Evolutionary conservation across 768 basidiomycete genomes (phyloP), one percentile per base, ranked within the genome.

Genomic region (Lactarius hengduanensis): DNA sequence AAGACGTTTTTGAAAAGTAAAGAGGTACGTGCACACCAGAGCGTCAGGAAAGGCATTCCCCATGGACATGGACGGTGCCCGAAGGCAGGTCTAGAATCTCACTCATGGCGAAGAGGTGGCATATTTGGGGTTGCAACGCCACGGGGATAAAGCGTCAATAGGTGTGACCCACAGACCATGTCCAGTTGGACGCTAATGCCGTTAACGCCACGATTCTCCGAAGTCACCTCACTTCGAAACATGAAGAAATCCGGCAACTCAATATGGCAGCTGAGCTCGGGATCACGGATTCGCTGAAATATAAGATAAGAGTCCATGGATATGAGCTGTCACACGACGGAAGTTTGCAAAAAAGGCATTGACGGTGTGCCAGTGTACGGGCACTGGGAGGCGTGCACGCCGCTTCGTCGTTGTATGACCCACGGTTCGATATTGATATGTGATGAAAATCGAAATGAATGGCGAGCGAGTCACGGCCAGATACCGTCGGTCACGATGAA

Each of bases 111-210:
- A 59, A 54, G 41, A 43, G 30, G 34, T 40, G 61, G 61, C 57
- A 56, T 57, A 47, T 63, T 63, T 63, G 62, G 62, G 66, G 66
- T 67, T 36, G 16, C 47, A 4, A 62, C 28, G 28, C 26, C 61
- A 54, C 32, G 61, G 66, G 56, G 38, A 47, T 53, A 50, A 50
- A 13, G 53, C 8, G 40, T n/a, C 30, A 34, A 65, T n/a, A 15
- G 60, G 15, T 13, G 36, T 32, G 61, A 43, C 47, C 36, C 30
- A 41, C 50, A 20, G 30, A 54, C 61, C 6, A 59, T 8, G 58
- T 45, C 59, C 34, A 53, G 30, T 38, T 6, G 41, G 45, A 40
- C 47, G 22, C 47, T 47, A 58, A 62, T 58, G 56, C 43, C 36
- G 61, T 53, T 66, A 62, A 38, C 57, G 61, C 61, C 57, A 65